Base-by-base conservation (phyloP, 2,329 filamentous ascomycete genomes). In the Ophiobolus disseminans region DNA sequence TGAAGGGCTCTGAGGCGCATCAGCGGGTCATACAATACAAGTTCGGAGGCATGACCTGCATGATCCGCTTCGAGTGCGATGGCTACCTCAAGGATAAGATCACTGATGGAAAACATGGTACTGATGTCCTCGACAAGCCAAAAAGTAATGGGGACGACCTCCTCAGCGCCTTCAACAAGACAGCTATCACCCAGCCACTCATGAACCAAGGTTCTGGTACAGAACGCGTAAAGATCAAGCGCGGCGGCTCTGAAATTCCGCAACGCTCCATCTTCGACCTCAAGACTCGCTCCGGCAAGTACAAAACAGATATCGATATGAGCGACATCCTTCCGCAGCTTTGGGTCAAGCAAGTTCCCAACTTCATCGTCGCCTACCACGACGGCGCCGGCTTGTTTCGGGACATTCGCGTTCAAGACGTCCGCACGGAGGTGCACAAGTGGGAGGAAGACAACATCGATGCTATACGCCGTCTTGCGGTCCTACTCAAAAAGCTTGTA, bases 1-100 rank as follows among this genome's bases (percentile, higher is more conserved):
- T 84, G 0, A 77, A 75, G 36, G 75, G 76, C 0, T 89, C 86
- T 0, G 72, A 70, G 1, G 84, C 83, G 0, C 84, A 90, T 51
- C 86, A 90, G 60, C 77, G 86, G 1, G 61, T 89, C 6, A 58
- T 89, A 1, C 69, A 72, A 3, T 89, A 89, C 52, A 50, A 71
- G 0, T 83, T 90, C 56, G 83, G 75, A 0, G 80, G 75, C 1
- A 60, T 86, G 9, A 68, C 70, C 0, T 76, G 78, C 38, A 51
- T 86, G 2, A 69, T 88, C 0, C 78, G 85, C 0, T 85, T 79
- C 39, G 82, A 85, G 61, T 76, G 72, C 0, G 85, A 88, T 63
- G 85, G 83, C 0, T 87, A 84, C 51, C 57, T 79, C 21, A 26
- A 32, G 22, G 34, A 57, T 8, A 31, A 41, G n/a, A n/a, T 16